A percentile compares a stretch with the other conserved stretches of the same genome.
phyloP scores from a whole-genome alignment of 2,329 filamentous ascomycete genomes.

The Zymoseptoria ardabiliae region DNA sequence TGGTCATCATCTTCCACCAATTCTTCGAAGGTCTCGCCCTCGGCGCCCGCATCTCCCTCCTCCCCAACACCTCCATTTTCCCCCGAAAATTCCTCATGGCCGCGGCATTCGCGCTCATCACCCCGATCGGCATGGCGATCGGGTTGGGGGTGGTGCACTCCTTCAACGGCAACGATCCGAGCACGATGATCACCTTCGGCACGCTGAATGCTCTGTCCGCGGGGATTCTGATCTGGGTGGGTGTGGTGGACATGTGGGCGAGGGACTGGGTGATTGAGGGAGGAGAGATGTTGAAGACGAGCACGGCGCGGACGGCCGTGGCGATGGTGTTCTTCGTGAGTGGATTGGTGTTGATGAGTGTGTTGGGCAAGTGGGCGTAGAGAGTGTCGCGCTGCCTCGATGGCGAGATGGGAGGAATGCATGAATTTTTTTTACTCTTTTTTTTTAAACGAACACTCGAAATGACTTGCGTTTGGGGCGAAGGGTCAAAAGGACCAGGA shows the following conservation, averaged over 20 bases:
- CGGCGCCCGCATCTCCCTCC: conserved; percentile 70
- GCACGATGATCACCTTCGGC: conserved; percentile 71
- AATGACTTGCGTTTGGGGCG: no score
- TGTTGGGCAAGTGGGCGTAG: conserved; percentile 79
- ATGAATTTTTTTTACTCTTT: no score
- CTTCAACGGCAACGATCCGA: conserved; percentile 54
- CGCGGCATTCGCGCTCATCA: conserved; percentile 65
- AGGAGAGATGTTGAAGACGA: conserved; percentile 88
- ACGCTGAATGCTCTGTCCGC: conserved; percentile 83
- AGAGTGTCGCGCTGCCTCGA: no score
- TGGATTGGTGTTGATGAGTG: conserved; percentile 59
- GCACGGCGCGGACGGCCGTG: conserved; percentile 84
- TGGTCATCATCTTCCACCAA: conserved; percentile 76
- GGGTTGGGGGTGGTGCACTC: conserved; percentile 66
- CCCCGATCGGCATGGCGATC: conserved; percentile 75
- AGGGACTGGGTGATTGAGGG: conserved; percentile 56
- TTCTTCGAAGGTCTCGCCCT: conserved; percentile 89
- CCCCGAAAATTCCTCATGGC: conserved; percentile 65
- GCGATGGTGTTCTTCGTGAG: conserved; percentile 65
- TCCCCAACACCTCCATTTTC: conserved; percentile 50
- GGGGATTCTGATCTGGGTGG: conserved; percentile 63
- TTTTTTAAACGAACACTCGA: no score
- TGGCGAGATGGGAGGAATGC: no score
- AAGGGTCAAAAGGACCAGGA: no score
- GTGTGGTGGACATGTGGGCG: conserved; percentile 41